Percentiles rank a stretch among this genome's conserved stretches.
phyloP scores from a whole-genome alignment of 805 yeast species.

The Kazachstania bromeliacearum region DNA sequence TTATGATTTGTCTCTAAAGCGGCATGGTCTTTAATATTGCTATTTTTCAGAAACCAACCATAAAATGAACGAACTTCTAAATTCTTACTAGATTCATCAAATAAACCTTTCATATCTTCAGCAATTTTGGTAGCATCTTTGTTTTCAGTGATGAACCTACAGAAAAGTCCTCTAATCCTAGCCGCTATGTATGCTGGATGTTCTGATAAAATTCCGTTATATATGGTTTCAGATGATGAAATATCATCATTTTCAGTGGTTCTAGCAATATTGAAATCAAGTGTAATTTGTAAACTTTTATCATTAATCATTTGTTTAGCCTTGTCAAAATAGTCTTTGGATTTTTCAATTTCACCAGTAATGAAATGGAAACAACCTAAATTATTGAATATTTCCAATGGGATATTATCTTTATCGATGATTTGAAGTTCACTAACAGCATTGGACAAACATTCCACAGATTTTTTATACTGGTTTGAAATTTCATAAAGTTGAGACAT shows the following conservation, averaged over 20 bases:
- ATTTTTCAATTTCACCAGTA: slow-evolving; percentile 48
- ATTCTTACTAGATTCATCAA: slow-evolving; percentile 47
- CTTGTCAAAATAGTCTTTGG: slow-evolving; percentile 45
- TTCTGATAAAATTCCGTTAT: slow-evolving; percentile 44
- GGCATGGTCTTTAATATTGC: slow-evolving; percentile 40
- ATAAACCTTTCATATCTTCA: slow-evolving; percentile 44
- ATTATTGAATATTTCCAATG: slow-evolving; percentile 64
- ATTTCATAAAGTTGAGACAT: slow-evolving; percentile 64
- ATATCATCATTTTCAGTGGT: slow-evolving; percentile 42
- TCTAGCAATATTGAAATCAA: slow-evolving; percentile 71
- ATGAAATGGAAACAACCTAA: slow-evolving; percentile 75
- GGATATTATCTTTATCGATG: slow-evolving; percentile 30
- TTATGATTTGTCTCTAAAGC: slow-evolving; percentile 63
- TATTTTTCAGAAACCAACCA: slow-evolving; percentile 73
- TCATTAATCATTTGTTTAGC: slow-evolving; percentile 31
- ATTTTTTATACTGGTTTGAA: slow-evolving; percentile 49
- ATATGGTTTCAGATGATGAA: slow-evolving; percentile 28
- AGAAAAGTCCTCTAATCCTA: slow-evolving; percentile 56
- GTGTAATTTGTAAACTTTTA: slow-evolving; percentile 33
- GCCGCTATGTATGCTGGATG: slow-evolving; percentile 72
- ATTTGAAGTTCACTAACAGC: slow-evolving; percentile 43
- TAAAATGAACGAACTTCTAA: slow-evolving; percentile 83
- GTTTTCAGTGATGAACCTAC: slow-evolving; percentile 42
- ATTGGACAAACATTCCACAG: slow-evolving; percentile 52
- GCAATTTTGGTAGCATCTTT: slow-evolving; percentile 15